phyloP scores from a whole-genome alignment of 768 basidiomycete genomes.

The Leccinum disarticulatum region DNA sequence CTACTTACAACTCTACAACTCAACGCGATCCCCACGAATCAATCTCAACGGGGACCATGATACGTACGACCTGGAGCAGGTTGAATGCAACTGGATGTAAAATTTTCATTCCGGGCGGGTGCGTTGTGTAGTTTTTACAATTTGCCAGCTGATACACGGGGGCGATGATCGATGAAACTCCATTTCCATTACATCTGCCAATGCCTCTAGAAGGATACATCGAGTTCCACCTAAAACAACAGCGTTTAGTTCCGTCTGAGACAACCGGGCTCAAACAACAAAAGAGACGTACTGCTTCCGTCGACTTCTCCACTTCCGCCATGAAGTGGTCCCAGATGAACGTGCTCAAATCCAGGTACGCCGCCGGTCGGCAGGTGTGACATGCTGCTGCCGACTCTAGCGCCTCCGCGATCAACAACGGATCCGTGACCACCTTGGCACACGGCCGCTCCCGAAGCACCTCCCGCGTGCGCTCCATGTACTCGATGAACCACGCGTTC shows the following conservation, averaged over 20 bases:
- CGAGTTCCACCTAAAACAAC: constrained; percentile 30
- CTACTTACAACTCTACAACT: background rate
- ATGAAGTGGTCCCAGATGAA: constrained; percentile 33
- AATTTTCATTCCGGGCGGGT: background rate
- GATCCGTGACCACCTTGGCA: constrained; percentile 31
- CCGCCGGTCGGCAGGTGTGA: constrained; percentile 31
- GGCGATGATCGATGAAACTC: constrained; percentile 1
- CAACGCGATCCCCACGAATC: background rate
- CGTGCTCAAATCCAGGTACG: constrained; percentile 33
- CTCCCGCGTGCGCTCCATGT: constrained; percentile 33
- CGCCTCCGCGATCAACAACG: constrained; percentile 32
- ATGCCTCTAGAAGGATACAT: constrained; percentile 27
- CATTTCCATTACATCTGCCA: constrained; percentile 1
- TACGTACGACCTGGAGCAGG: background rate
- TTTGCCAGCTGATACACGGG: constrained; percentile 7
- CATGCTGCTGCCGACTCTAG: constrained; percentile 29
- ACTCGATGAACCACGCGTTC: constrained; percentile 36
- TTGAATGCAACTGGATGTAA: background rate
- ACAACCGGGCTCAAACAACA: constrained; percentile 1
- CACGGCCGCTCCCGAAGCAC: constrained; percentile 33
- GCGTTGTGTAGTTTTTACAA: constrained; percentile 11
- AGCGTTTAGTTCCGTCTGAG: constrained; percentile 7
- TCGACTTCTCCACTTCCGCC: constrained; percentile 30
- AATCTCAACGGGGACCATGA: background rate
- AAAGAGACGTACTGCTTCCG: constrained; percentile 22